phyloP scores from a whole-genome alignment of 1,139 yeast species.

The Meyerozyma guilliermondii region DNA sequence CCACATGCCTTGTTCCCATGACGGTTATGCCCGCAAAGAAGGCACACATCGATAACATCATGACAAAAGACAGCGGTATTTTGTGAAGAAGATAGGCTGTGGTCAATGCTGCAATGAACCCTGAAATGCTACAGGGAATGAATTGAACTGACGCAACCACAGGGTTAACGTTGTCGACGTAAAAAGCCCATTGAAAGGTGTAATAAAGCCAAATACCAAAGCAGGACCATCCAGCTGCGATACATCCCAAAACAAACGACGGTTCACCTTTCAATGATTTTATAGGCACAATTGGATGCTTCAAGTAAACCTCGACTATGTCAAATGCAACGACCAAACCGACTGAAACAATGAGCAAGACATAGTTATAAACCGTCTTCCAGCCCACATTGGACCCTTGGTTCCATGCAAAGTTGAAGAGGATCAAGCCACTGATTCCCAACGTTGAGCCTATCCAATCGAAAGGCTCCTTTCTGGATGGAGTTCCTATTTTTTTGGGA shows the following conservation, averaged over 20 bases:
- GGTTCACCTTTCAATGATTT: constrained; percentile 37
- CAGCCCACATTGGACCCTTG: constrained; percentile 62
- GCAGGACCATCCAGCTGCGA: constrained; percentile 56
- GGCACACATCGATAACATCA: constrained; percentile 41
- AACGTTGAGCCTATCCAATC: constrained; percentile 45
- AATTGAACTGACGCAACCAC: constrained; percentile 35
- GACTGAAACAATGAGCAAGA: constrained; percentile 44
- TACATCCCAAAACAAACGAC: constrained; percentile 42
- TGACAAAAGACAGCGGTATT: constrained; percentile 36
- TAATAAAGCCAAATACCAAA: constrained; percentile 58
- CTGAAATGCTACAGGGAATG: constrained; percentile 36
- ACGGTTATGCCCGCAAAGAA: constrained; percentile 38
- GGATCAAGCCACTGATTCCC: constrained; percentile 46
- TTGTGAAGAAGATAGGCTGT: constrained; percentile 35
- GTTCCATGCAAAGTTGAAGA: constrained; percentile 54
- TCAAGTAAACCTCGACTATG: constrained; percentile 27
- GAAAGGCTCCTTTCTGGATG: constrained; percentile 20
- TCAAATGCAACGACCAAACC: constrained; percentile 30
- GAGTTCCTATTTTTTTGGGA: constrained; percentile 32
- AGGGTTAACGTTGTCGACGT: constrained; percentile 26
- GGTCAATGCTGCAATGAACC: constrained; percentile 41
- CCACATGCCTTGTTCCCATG: constrained; percentile 40
- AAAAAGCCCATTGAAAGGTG: constrained; percentile 29
- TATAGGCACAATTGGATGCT: constrained; percentile 45
- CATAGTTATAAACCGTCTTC: constrained; percentile 45